Percentiles rank a stretch among this genome's conserved stretches.
Evolutionary conservation across 352 stramenopile species (phyloP).

Genomic region (Aphanomyces astaci): DNA sequence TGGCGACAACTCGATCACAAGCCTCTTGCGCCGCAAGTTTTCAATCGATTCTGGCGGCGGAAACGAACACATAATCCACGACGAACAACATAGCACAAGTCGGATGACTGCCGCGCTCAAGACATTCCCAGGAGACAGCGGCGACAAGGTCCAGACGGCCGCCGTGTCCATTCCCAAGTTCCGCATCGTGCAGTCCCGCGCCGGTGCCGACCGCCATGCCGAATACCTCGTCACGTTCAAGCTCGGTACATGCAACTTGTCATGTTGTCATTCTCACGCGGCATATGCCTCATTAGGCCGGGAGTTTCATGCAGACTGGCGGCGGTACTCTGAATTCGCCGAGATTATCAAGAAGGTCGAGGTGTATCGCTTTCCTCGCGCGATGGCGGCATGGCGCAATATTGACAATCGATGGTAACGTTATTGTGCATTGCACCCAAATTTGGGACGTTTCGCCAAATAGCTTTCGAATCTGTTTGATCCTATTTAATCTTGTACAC

Average conservation of each 20-base stretch:
- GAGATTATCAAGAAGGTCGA: slow-evolving; percentile 76
- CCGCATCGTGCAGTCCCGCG: slow-evolving; percentile 77
- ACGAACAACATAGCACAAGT: slow-evolving; percentile 71
- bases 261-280: not conserved
- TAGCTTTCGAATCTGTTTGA: too few species aligned
- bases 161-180: slow-evolving; percentile 83
- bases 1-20: slow-evolving; percentile 57
- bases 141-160: slow-evolving; percentile 72
- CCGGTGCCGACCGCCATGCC: slow-evolving; percentile 69
- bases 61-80: slow-evolving; percentile 59
- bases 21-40: slow-evolving; percentile 43
- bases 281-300: slow-evolving; percentile 34
- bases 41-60: slow-evolving; percentile 61
- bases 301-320: slow-evolving; percentile 80
- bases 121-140: slow-evolving; percentile 67
- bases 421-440: too few species aligned
- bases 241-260: slow-evolving; percentile 26
- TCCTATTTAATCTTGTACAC: too few species aligned
- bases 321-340: slow-evolving; percentile 83
- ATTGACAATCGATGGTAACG: slow-evolving; percentile 70
- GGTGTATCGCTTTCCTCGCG: slow-evolving; percentile 42
- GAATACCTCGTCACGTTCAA: slow-evolving; percentile 85
- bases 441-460: too few species aligned
- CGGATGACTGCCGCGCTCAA: slow-evolving; percentile 79
- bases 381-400: slow-evolving; percentile 53